These are phyloP conservation scores for Microsporum audouinii DNA, from an alignment of 2,329 filamentous ascomycete species.

Conservation along the genomic window DNA sequence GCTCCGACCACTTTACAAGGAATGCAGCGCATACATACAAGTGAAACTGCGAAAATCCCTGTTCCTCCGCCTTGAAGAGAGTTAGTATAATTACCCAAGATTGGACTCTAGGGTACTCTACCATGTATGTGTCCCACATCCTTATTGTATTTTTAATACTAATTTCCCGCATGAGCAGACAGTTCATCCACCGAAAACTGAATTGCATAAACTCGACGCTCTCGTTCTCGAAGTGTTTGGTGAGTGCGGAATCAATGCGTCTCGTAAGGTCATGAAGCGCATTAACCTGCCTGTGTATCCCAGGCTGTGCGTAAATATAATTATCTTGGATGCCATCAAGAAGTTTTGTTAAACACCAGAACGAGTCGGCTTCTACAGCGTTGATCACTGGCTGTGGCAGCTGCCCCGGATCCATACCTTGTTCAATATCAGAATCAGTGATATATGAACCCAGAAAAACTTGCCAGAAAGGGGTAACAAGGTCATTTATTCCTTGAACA, in stretches of 20 bases:
- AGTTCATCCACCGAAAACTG: conserved; percentile 99
- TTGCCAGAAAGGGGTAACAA: conserved; percentile 96
- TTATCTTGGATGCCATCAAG: conserved; percentile 99
- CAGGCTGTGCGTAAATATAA: conserved; percentile 94
- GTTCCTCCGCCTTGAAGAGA: conserved; percentile 70
- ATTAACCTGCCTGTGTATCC: conserved; percentile 86
- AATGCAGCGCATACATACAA: conserved; percentile 97
- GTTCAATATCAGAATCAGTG: conserved; percentile 82
- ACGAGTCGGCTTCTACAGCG: conserved; percentile 92
- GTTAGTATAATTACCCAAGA: conserved; percentile 13
- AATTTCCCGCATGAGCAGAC: conserved; percentile 92
- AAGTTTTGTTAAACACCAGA: conserved; percentile 96
- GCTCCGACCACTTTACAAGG: conserved; percentile 94
- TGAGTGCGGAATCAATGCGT: conserved; percentile 71
- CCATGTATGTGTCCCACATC: conserved; percentile 99
- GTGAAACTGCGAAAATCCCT: conserved; percentile 96
- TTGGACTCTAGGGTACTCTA: conserved; percentile 31
- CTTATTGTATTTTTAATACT: conserved; percentile 92
- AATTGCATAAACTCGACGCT: conserved; percentile 98
- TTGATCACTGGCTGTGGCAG: conserved; percentile 82
- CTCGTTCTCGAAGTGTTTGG: conserved; percentile 80
- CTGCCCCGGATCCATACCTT: conserved; percentile 93
- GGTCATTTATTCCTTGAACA: conserved; percentile 95
- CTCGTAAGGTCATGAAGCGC: conserved; percentile 81
- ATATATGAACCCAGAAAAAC: conserved; percentile 93